A percentile compares a stretch with the other conserved stretches of the same genome.
These are phyloP conservation scores for Aspergillus pseudotamarii DNA, from an alignment of 2,329 filamentous ascomycete genomes.

Conservation along the genomic window DNA sequence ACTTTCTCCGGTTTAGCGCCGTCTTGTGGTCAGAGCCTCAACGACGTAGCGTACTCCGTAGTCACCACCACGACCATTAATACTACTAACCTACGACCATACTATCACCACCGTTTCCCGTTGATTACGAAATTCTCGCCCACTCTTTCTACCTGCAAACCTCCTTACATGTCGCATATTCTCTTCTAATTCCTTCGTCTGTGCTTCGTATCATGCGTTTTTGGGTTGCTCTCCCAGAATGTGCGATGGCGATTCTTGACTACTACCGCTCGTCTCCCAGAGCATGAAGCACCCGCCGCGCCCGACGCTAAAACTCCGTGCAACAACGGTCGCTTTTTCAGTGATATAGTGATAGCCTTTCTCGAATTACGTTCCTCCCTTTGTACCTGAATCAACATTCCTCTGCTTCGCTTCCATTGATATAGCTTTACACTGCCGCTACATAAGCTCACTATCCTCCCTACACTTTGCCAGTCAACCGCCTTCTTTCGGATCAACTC, in stretches of 20 bases:
- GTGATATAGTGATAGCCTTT: constrained; percentile 10
- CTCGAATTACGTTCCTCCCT: not conserved
- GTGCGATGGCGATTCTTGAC: constrained; percentile 29
- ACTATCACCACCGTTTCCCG: constrained; percentile 3
- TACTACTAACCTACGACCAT: not conserved
- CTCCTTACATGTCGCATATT: not conserved
- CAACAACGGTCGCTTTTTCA: constrained; percentile 11
- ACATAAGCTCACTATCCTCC: not conserved
- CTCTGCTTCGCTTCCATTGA: not conserved
- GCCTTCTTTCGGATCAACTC: not conserved
- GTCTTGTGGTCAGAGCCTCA: constrained; percentile 21
- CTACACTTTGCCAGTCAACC: constrained; percentile 1
- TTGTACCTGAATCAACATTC: not conserved
- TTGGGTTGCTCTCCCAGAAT: constrained; percentile 17
- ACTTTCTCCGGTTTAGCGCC: constrained; percentile 19
- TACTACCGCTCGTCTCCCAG: constrained; percentile 21
- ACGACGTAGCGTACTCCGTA: constrained; percentile 14
- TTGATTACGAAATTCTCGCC: not conserved
- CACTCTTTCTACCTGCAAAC: not conserved
- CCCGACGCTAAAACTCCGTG: constrained; percentile 24
- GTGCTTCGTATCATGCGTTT: constrained; percentile 16
- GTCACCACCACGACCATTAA: constrained; percentile 7
- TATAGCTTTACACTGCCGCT: constrained; percentile 4
- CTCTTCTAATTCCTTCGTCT: not conserved
- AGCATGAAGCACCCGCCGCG: constrained; percentile 27